phyloP scores from a whole-genome alignment of 768 basidiomycete species.

The Pleurotus citrinopileatus region DNA sequence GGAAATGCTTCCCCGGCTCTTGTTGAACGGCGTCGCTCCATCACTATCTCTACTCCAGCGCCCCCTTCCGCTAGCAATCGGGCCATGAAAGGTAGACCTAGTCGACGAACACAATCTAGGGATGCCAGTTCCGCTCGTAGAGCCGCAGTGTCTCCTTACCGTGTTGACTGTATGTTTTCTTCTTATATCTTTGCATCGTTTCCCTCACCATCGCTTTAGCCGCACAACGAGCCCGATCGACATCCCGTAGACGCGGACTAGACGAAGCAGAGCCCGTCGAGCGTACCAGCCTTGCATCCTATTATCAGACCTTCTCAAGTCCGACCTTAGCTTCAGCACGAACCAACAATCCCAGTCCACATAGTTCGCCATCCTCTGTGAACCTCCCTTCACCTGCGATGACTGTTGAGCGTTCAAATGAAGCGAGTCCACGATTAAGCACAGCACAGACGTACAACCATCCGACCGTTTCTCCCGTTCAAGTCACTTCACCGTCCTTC shows the following conservation, averaged over 20 bases:
- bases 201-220: slow-evolving; percentile 24
- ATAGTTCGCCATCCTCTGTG: slow-evolving; percentile 74
- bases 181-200: slow-evolving; percentile 1
- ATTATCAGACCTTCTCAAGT: slow-evolving; percentile 56
- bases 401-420: slow-evolving; percentile 47
- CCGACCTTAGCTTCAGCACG: slow-evolving; percentile 42
- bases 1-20: slow-evolving; percentile 21
- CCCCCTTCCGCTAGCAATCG: slow-evolving; percentile 35
- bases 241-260: slow-evolving; percentile 69
- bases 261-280: slow-evolving; percentile 61
- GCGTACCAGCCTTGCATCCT: slow-evolving; percentile 35
- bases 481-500: slow-evolving; percentile 51
- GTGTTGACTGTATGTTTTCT: slow-evolving; percentile 54
- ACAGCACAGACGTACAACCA: slow-evolving; percentile 42
- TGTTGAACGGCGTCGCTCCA: slow-evolving; percentile 54
- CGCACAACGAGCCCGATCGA: slow-evolving; percentile 71
- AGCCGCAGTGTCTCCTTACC: slow-evolving; percentile 61
- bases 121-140: slow-evolving; percentile 53
- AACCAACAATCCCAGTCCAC: slow-evolving; percentile 49
- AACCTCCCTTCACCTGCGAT: slow-evolving; percentile 71
- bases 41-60: slow-evolving; percentile 44
- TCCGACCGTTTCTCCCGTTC: slow-evolving; percentile 47
- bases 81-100: slow-evolving; percentile 46
- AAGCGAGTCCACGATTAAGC: slow-evolving; percentile 54
- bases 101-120: slow-evolving; percentile 56